A percentile compares a stretch with the other conserved stretches of the same genome.
Conservation (phyloP, 495 filamentous ascomycete genomes). For the Penicillium cataractarum region DNA sequence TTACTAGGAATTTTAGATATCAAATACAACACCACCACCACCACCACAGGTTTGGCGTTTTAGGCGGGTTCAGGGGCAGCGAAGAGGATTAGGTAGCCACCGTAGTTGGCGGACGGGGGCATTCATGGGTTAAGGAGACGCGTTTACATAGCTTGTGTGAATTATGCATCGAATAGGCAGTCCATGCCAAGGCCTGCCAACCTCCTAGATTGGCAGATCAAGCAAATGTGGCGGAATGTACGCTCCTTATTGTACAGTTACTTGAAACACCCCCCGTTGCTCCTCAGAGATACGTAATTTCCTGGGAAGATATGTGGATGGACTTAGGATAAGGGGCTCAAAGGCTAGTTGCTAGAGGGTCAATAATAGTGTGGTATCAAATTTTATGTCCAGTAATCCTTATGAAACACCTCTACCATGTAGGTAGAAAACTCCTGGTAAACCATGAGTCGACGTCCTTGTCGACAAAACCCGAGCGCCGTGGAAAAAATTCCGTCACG, state of each 20-base stretch:
- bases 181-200: conserved; percentile 7
- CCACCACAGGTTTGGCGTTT: neutral
- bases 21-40: no score
- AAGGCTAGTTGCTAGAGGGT: neutral
- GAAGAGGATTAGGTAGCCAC: neutral
- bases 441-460: conserved; percentile 7
- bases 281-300: no score
- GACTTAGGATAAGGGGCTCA: no score
- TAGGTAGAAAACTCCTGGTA: conserved; percentile 1
- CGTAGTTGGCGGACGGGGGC: neutral
- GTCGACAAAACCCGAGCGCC: neutral
- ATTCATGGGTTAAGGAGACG: neutral
- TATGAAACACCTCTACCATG: conserved; percentile 15
- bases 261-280: neutral
- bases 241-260: conserved; percentile 9
- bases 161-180: neutral
- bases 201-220: no score
- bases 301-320: no score
- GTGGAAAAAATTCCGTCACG: conserved; percentile 1
- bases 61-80: neutral
- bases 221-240: conserved; percentile 17
- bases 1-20: neutral
- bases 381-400: conserved; percentile 12
- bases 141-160: neutral
- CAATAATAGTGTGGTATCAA: conserved; percentile 1